Evolutionary conservation across 768 basidiomycete genomes (phyloP).

Genomic region (Lactarius sp.): DNA sequence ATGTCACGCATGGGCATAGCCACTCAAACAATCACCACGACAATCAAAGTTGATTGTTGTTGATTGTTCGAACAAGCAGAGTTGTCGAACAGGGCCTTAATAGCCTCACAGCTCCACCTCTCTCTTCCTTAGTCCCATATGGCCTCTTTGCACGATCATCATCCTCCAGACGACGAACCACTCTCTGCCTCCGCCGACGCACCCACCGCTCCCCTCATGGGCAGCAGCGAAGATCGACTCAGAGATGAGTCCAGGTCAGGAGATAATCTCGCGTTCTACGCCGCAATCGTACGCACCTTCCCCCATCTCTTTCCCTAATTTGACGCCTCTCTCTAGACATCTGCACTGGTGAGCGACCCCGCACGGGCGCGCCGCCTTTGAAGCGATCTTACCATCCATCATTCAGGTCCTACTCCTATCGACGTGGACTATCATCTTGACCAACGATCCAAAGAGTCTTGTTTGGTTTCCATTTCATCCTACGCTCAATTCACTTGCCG

Average conservation of each 20-base stretch:
- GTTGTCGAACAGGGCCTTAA: too few species aligned
- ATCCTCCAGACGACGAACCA: background rate
- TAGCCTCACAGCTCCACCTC: too few species aligned
- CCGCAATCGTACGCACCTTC: constrained; percentile 36
- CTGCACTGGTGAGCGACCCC: constrained; percentile 7
- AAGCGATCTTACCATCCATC: background rate
- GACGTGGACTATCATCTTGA: constrained; percentile 45
- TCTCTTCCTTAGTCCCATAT: background rate
- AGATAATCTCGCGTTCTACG: constrained; percentile 34
- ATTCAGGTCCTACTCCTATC: constrained; percentile 23
- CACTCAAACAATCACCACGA: too few species aligned
- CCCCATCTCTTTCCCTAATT: constrained; percentile 1
- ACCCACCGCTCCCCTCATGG: constrained; percentile 22
- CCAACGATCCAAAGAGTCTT: constrained; percentile 39
- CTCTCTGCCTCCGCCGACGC: background rate
- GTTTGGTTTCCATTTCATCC: constrained; percentile 71
- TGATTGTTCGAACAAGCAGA: too few species aligned
- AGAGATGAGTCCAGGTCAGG: constrained; percentile 39
- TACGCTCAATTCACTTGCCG: constrained; percentile 51
- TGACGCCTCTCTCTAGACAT: constrained; percentile 5
- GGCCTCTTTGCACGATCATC: background rate
- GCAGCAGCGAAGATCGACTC: constrained; percentile 21
- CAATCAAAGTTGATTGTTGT: too few species aligned
- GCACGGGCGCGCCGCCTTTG: background rate
- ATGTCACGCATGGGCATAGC: too few species aligned